These are phyloP conservation scores for Cladochytrium replicatum DNA, from an alignment of 192 early-diverging fungal genomes.

Conservation along the genomic window DNA sequence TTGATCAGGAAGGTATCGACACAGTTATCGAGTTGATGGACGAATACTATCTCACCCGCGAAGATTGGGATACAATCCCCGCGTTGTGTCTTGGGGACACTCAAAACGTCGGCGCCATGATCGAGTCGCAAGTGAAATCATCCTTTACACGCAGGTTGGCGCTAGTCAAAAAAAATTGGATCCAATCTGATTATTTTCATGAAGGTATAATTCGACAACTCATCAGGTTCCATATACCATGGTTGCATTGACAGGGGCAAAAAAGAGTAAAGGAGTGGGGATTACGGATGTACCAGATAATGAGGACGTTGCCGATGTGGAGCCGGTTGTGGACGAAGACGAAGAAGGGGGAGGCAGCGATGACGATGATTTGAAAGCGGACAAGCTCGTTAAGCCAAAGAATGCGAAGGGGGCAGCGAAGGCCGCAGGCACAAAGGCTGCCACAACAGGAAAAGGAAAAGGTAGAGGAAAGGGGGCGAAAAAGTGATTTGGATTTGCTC, in stretches of 20 bases:
- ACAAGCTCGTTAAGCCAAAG: slow-evolving; percentile 49
- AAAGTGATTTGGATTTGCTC: no score
- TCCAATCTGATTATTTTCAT: neutral
- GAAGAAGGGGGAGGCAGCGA: slow-evolving; percentile 34
- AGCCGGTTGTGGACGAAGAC: slow-evolving; percentile 35
- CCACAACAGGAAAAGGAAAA: no score
- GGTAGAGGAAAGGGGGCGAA: no score
- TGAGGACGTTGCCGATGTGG: slow-evolving; percentile 49
- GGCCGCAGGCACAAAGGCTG: no score
- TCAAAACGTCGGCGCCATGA: slow-evolving; percentile 55
- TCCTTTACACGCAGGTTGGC: neutral
- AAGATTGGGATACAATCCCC: slow-evolving; percentile 77
- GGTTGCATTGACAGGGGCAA: slow-evolving; percentile 14
- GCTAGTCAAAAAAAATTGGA: neutral
- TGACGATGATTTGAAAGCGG: slow-evolving; percentile 42
- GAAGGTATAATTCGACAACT: slow-evolving; percentile 49
- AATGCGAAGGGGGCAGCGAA: slow-evolving; percentile 39
- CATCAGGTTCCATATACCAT: slow-evolving; percentile 57
- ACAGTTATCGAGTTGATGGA: slow-evolving; percentile 83
- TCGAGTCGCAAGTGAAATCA: slow-evolving; percentile 60
- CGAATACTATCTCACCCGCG: slow-evolving; percentile 79
- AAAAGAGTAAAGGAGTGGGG: slow-evolving; percentile 8
- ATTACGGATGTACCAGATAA: slow-evolving; percentile 35
- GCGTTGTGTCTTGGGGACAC: slow-evolving; percentile 67
- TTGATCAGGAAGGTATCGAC: slow-evolving; percentile 45